These are phyloP conservation scores for Boletus insuetus DNA, from an alignment of 768 basidiomycete genomes.

Conservation along the genomic window DNA sequence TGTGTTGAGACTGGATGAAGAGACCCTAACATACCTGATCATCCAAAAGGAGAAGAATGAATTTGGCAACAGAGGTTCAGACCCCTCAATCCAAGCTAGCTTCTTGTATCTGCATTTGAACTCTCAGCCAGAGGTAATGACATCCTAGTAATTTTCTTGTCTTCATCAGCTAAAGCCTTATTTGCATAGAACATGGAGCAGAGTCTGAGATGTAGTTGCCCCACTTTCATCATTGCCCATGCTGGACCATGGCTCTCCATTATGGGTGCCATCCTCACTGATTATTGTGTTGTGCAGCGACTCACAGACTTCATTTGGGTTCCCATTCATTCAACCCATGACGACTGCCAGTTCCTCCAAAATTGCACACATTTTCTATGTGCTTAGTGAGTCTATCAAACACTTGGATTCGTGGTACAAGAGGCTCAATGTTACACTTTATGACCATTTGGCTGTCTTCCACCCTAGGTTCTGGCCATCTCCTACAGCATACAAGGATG, in stretches of 20 bases:
- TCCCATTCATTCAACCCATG: conserved; percentile 12
- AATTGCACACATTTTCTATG: conserved; percentile 22
- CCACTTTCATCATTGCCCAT: conserved; percentile 24
- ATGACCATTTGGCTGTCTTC: neutral
- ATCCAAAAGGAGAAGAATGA: conserved; percentile 22
- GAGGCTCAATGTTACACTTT: neutral
- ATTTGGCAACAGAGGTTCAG: conserved; percentile 21
- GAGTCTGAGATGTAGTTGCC: conserved; percentile 23
- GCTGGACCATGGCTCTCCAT: conserved; percentile 29
- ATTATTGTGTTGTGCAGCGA: conserved; percentile 28
- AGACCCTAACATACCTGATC: neutral
- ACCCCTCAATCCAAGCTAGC: conserved; percentile 29
- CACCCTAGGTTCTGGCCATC: conserved; percentile 23
- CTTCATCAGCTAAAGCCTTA: neutral
- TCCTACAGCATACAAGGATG: neutral
- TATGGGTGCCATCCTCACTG: conserved; percentile 31
- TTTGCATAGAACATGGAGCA: conserved; percentile 9
- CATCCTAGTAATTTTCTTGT: too few relatives aligned
- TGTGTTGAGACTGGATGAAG: neutral
- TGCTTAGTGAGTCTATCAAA: conserved; percentile 13
- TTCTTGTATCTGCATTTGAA: conserved; percentile 21
- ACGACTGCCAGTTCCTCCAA: conserved; percentile 13
- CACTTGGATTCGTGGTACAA: conserved; percentile 23
- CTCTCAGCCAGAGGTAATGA: conserved; percentile 5
- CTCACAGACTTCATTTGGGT: conserved; percentile 35